phyloP scores from a whole-genome alignment of 164 flowering plant genomes.

The Saururus chinensis region DNA sequence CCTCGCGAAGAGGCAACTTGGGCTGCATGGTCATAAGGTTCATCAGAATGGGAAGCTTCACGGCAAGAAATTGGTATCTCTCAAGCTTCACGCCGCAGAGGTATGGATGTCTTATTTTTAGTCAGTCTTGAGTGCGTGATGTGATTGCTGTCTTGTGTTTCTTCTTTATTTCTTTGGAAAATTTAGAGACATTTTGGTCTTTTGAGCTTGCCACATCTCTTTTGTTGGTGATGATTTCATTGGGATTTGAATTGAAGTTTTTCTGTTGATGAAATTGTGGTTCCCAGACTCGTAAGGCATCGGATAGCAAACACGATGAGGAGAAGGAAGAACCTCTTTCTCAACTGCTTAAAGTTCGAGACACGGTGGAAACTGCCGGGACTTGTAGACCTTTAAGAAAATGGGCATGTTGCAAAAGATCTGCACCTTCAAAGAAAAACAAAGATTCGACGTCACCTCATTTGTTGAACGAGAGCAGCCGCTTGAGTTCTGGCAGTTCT shows the following conservation, averaged over 20 bases:
- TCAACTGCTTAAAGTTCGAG: constrained; percentile 16
- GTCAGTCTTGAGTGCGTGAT: constrained; percentile 4
- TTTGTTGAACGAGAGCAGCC: constrained; percentile 18
- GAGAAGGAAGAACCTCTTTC: constrained; percentile 18
- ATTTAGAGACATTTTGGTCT: not conserved
- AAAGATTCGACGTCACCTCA: constrained; percentile 17
- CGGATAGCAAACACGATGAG: constrained; percentile 12
- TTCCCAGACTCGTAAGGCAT: constrained; percentile 25
- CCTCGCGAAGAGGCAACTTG: constrained; percentile 22
- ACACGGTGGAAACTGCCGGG: constrained; percentile 18
- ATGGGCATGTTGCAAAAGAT: constrained; percentile 55
- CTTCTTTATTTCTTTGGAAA: too few relatives aligned
- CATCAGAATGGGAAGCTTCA: constrained; percentile 26
- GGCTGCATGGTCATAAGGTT: constrained; percentile 21
- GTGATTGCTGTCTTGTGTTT: not conserved
- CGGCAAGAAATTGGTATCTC: constrained; percentile 18
- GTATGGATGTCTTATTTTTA: constrained; percentile 21
- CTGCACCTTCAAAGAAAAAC: constrained; percentile 30
- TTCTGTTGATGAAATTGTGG: constrained; percentile 7
- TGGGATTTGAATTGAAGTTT: not conserved
- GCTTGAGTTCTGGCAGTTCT: constrained; percentile 15
- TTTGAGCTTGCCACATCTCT: not conserved
- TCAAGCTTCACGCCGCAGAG: constrained; percentile 22
- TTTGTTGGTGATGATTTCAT: not conserved
- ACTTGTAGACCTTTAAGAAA: constrained; percentile 26